phyloP scores from a whole-genome alignment of 768 basidiomycete genomes.

The Pulveroboletus sp. region DNA sequence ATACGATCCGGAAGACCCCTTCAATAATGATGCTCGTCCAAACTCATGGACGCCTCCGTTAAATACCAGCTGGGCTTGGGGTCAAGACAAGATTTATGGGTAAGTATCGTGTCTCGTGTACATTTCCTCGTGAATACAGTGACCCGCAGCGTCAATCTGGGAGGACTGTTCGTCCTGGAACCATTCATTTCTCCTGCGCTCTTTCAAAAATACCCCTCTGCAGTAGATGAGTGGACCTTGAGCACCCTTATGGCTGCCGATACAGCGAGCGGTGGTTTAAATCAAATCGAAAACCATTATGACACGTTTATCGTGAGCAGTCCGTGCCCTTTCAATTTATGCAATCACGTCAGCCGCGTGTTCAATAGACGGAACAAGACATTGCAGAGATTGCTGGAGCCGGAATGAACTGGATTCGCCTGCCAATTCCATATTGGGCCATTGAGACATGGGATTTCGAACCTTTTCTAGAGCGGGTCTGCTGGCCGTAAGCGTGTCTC shows the following conservation, averaged over 20 bases:
- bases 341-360: background rate
- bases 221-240: conserved; percentile 66
- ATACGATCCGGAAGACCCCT: conserved; percentile 65
- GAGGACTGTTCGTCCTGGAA: conserved; percentile 73
- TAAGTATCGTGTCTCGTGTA: conserved; percentile 26
- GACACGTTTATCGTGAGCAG: conserved; percentile 71
- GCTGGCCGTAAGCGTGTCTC: conserved; percentile 56
- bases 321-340: background rate
- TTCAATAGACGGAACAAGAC: conserved; percentile 74
- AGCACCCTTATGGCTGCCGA: conserved; percentile 62
- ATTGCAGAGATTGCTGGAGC: conserved; percentile 86
- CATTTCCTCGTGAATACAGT: conserved; percentile 9
- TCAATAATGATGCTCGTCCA: conserved; percentile 66
- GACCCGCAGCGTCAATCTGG: conserved; percentile 55
- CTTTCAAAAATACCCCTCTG: conserved; percentile 53
- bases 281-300: conserved; percentile 72
- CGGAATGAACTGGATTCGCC: conserved; percentile 78
- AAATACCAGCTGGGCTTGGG: conserved; percentile 70
- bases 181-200: conserved; percentile 69
- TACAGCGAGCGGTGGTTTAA: conserved; percentile 55
- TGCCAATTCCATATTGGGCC: conserved; percentile 85
- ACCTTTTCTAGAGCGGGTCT: conserved; percentile 68
- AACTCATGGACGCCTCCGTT: conserved; percentile 81
- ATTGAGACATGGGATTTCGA: conserved; percentile 72
- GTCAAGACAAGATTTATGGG: conserved; percentile 58